A percentile compares a stretch with the other conserved stretches of the same genome.
Conservation (phyloP, 1,139 yeast species). For the Protomyces pachydermus region DNA sequence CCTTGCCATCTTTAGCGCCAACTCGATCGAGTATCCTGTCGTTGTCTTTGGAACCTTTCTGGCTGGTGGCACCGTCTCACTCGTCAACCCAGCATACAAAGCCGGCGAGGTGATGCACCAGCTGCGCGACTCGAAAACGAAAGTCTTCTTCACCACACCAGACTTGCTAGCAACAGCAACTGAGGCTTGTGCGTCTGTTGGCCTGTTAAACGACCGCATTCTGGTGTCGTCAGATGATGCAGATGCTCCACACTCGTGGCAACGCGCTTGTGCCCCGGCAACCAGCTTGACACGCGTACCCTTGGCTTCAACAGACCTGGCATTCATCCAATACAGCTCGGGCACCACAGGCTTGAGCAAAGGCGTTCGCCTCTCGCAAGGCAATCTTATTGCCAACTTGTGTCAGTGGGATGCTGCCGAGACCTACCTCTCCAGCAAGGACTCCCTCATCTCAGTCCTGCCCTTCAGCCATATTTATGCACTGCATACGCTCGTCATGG, state of each 20-base stretch:
- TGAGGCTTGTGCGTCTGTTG: slow-evolving; percentile 36
- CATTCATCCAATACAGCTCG: slow-evolving; percentile 55
- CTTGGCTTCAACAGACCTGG: slow-evolving; percentile 34
- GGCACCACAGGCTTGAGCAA: slow-evolving; percentile 60
- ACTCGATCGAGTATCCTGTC: slow-evolving; percentile 37
- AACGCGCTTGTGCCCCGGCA: slow-evolving; percentile 25
- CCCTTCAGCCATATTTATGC: slow-evolving; percentile 45
- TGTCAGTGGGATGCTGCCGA: slow-evolving; percentile 30
- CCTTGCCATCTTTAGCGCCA: slow-evolving; percentile 38
- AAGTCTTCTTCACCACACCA: slow-evolving; percentile 35
- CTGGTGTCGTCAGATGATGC: slow-evolving; percentile 4
- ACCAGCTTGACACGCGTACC: slow-evolving; percentile 27
- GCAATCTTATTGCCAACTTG: slow-evolving; percentile 34
- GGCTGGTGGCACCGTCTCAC: slow-evolving; percentile 41
- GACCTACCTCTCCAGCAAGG: not conserved
- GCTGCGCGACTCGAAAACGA: slow-evolving; percentile 36
- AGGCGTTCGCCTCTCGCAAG: slow-evolving; percentile 58
- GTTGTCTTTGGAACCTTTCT: slow-evolving; percentile 39
- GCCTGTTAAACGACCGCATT: not conserved
- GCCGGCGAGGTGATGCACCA: slow-evolving; percentile 41
- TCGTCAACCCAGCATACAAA: slow-evolving; percentile 40
- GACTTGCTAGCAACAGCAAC: slow-evolving; percentile 32
- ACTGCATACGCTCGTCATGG: slow-evolving; percentile 36
- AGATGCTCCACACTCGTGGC: slow-evolving; percentile 30
- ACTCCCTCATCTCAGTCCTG: slow-evolving; percentile 31